Base-by-base conservation (phyloP, 2,329 filamentous ascomycete species). In the Sordariomycetes sp. region DNA sequence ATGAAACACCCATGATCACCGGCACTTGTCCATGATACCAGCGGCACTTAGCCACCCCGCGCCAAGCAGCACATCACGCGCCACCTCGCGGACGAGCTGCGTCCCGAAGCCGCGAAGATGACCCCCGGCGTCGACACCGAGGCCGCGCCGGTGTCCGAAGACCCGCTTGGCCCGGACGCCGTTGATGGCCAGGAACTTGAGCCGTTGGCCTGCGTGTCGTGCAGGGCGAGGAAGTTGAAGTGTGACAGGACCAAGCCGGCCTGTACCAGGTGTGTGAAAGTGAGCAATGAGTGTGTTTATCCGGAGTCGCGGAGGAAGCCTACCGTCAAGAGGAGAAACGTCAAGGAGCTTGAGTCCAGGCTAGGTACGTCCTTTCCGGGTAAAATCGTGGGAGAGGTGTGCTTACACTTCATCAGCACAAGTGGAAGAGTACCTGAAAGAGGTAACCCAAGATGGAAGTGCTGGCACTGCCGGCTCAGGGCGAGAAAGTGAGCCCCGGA, bases 231-330 rank as follows among this genome's bases (percentile, higher is more conserved):
- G 46, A 95, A 95, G 60, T 64, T 94, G 46, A 82, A 83, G 57
- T 95, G 88, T 61, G 87, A 95, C 58, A 82, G 87, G 20, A 67
- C 65, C 30, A 83, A 79, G 49, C 87, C 87, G 12, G 74, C 76
- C 18, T 95, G 90, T 50, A 75, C 77, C 27, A 88, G 87, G 15
- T 95, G 90, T 56, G 66, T 74, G 35, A 75, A 83, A 44, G 61
- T 88, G 30, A 72, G 77, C 34, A 78, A 81, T 53, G 79, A 85
- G 34, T 95, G 90, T 58, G 72, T 83, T 36, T 95, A 94, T 56
- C 88, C 93, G 40, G 86, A 93, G 59, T 83, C 87, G 36, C 72
- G 87, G 50, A 80, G 86, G 60, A 94, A 94, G 63, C 85, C 86
- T 36, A 83, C 86, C 5, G 82, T 85, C 15, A 94, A 93, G 64